Percentiles rank a stretch among this genome's conserved stretches.
These are phyloP conservation scores for Scedosporium minutisporum DNA, from an alignment of 2,329 filamentous ascomycete genomes.

Conservation along the genomic window DNA sequence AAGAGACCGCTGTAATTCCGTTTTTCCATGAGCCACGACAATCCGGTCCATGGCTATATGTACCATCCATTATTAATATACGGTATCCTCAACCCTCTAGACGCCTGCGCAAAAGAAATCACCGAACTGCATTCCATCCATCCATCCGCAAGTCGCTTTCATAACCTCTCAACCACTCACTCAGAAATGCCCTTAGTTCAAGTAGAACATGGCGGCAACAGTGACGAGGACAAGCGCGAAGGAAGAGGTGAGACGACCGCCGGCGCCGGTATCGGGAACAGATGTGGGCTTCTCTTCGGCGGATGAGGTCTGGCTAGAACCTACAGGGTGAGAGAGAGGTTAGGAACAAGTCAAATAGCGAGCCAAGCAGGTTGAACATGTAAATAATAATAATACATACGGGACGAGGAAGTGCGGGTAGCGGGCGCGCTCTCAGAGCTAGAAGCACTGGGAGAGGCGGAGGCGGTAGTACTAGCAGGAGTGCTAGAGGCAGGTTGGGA, in stretches of 20 bases:
- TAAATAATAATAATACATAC: conserved; percentile 1
- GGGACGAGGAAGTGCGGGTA: conserved; percentile 6
- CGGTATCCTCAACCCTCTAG: conserved; percentile 1
- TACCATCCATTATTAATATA: conserved; percentile 2
- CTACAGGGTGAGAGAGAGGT: conserved; percentile 9
- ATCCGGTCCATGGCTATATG: not conserved
- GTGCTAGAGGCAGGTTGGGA: conserved; percentile 9
- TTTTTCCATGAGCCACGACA: not conserved
- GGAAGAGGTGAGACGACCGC: conserved; percentile 23
- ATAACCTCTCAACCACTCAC: not conserved
- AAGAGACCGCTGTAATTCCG: not conserved
- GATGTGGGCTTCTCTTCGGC: conserved; percentile 23
- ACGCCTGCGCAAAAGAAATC: not conserved
- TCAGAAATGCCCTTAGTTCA: conserved; percentile 21
- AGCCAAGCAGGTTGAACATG: not conserved
- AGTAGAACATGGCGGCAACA: conserved; percentile 29
- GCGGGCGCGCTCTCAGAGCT: conserved; percentile 4
- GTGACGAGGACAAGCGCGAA: conserved; percentile 29
- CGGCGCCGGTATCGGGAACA: conserved; percentile 14
- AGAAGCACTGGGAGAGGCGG: conserved; percentile 7
- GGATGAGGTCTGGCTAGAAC: conserved; percentile 17
- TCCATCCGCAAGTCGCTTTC: not conserved
- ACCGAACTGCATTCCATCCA: not conserved
- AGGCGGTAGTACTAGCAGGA: conserved; percentile 9
- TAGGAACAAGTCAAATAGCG: not conserved